These are phyloP conservation scores for Exophiala alcalophila DNA, from an alignment of 2,329 filamentous ascomycete genomes.

Conservation along the genomic window DNA sequence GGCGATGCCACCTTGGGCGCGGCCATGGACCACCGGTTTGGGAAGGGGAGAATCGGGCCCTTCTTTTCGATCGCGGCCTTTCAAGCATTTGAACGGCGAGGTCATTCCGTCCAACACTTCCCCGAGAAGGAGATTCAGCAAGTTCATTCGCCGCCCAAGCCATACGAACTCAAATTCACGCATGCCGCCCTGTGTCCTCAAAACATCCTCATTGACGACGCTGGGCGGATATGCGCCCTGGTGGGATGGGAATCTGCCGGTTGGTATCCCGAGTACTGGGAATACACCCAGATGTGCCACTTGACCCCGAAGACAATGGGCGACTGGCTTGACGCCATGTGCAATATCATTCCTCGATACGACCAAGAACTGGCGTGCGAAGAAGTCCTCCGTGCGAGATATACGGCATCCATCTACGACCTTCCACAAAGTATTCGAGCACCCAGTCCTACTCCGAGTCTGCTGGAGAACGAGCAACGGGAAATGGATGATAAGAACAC, in stretches of 20 bases:
- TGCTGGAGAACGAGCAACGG: constrained; percentile 20
- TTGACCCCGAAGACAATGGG: constrained; percentile 23
- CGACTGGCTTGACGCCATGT: constrained; percentile 29
- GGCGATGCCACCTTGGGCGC: constrained; percentile 30
- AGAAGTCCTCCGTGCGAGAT: constrained; percentile 24
- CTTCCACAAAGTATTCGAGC: constrained; percentile 26
- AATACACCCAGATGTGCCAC: constrained; percentile 33
- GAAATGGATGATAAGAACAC: constrained; percentile 30
- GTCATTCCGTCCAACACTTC: constrained; percentile 26
- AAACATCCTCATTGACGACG: constrained; percentile 33
- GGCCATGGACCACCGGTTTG: constrained; percentile 30
- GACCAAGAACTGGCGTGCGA: constrained; percentile 29
- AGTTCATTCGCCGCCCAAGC: constrained; percentile 24
- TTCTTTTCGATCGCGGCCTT: constrained; percentile 30
- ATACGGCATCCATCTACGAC: constrained; percentile 26
- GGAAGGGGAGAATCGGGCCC: constrained; percentile 26
- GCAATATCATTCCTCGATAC: constrained; percentile 24
- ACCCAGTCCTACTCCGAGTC: constrained; percentile 25
- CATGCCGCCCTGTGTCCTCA: constrained; percentile 33
- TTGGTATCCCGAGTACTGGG: constrained; percentile 36
- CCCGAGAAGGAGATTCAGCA: constrained; percentile 25
- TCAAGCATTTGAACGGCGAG: constrained; percentile 28
- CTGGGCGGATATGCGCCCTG: constrained; percentile 30
- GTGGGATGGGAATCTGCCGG: constrained; percentile 35
- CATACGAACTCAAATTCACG: constrained; percentile 33